A percentile compares a stretch with the other conserved stretches of the same genome.
Evolutionary conservation across 2,329 filamentous ascomycete genomes (phyloP).

Genomic region (Fusarium tupiense): DNA sequence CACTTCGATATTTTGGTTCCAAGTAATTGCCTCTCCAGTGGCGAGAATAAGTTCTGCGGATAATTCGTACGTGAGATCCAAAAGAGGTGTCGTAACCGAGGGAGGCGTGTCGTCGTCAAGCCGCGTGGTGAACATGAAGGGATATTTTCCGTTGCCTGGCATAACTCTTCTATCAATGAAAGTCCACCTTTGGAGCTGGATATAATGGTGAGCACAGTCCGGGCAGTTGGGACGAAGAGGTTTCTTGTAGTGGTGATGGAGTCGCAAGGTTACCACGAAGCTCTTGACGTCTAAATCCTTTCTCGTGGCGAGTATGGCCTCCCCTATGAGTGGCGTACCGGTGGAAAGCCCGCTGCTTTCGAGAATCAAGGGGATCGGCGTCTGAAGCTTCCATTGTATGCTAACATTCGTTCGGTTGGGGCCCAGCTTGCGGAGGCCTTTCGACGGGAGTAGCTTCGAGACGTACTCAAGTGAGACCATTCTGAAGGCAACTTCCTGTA

Average conservation of each 20-base stretch:
- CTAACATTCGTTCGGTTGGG: background rate
- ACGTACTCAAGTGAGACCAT: background rate
- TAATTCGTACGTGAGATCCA: background rate
- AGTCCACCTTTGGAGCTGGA: background rate
- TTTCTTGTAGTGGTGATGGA: background rate
- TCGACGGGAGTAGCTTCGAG: background rate
- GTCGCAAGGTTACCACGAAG: background rate
- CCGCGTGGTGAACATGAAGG: background rate
- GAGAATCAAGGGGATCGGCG: background rate
- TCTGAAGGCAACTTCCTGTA: rapidly evolving
- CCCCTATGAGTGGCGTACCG: background rate
- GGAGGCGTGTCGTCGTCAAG: background rate
- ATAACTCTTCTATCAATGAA: background rate
- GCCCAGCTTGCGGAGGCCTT: background rate
- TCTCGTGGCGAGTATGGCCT: background rate
- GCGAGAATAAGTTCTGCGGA: background rate
- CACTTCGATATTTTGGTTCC: background rate
- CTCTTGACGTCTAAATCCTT: background rate
- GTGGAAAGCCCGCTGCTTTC: background rate
- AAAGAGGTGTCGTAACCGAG: background rate
- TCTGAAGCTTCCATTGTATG: background rate
- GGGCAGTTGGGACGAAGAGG: background rate
- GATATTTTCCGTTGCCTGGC: rapidly evolving
- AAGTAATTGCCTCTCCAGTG: background rate
- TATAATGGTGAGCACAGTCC: background rate